phyloP scores from a whole-genome alignment of 2,329 filamentous ascomycete species.

The Phialocephala sp. region DNA sequence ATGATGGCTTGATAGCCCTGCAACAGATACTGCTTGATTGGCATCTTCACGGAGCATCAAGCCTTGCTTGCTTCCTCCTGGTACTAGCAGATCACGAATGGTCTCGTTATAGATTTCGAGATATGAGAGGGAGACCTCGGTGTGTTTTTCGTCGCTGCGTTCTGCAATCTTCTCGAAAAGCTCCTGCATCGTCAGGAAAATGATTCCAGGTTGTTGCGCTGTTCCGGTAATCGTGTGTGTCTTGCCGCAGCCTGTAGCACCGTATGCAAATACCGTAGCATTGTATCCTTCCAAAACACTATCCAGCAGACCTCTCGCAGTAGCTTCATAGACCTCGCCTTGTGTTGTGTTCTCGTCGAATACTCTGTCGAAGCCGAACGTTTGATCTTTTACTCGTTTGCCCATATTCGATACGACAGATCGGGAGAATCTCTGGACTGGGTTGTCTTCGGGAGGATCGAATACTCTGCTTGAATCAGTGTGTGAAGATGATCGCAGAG shows the following conservation, averaged over 20 bases:
- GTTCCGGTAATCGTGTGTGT: constrained; percentile 98
- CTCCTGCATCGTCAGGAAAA: constrained; percentile 99
- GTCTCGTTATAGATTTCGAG: constrained; percentile 99
- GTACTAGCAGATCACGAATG: constrained; percentile 91
- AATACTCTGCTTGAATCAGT: constrained; percentile 71
- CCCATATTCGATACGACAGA: constrained; percentile 78
- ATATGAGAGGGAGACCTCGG: constrained; percentile 91
- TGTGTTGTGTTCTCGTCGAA: constrained; percentile 96
- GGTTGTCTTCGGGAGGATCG: constrained; percentile 93
- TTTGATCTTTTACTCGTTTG: constrained; percentile 96
- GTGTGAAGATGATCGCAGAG: background rate
- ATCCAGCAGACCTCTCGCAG: constrained; percentile 87
- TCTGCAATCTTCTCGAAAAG: constrained; percentile 96
- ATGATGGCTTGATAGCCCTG: constrained; percentile 88
- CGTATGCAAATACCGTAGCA: constrained; percentile 97
- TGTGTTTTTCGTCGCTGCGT: constrained; percentile 81
- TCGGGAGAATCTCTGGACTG: constrained; percentile 84
- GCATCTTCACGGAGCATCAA: constrained; percentile 94
- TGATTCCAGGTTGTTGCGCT: constrained; percentile 90
- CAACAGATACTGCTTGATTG: constrained; percentile 89
- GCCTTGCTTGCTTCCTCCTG: constrained; percentile 76
- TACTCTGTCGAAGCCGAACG: constrained; percentile 94
- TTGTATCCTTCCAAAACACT: constrained; percentile 98
- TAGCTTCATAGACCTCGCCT: constrained; percentile 92
- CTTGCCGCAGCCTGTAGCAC: constrained; percentile 96